Evolutionary conservation across 345 rosid genomes (phyloP), one percentile per base, ranked within the genome.

Genomic region (Lagerstroemia speciosa): DNA sequence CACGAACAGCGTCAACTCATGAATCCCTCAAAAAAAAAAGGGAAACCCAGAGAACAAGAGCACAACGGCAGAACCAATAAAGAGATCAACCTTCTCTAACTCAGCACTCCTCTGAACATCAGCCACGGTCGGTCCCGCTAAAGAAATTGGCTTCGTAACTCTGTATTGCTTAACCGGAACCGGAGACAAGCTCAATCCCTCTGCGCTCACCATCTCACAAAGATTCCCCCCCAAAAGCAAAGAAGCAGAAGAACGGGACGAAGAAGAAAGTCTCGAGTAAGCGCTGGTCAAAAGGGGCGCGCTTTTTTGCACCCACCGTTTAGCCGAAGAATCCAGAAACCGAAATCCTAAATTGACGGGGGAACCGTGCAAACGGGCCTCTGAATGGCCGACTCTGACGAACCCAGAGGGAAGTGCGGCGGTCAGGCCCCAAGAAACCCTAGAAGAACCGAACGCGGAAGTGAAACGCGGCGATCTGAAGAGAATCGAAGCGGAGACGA

Each of bases 121-220:
- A 37, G 79, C 85, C n/a, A 87, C 78, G 0, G 83, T 80, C 30
- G 98, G 98, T 60, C 89, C 96, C 30, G 90, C 80, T 64, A 86
- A 68, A 27, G 98, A 93, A 65, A 93, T 87, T 30, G 97, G 96
- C 70, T 90, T 83, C 71, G 89, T 89, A 45, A 89, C 91, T 58
- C 93, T 97, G 64, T 45, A 83, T 33, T 78, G 83, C 71, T 72
- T 82, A 71, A 72, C 36, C 36, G 74, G 73, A 66, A 79, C 74
- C 72, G 69, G 69, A 26, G 83, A 68, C 37, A 71, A 81, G 65
- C 70, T 60, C 73, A 79, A 67, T 19, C 80, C 81, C 76, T 81
- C 86, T 65, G 90, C 73, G 67, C 77, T 82, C 84, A 76, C 85
- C 87, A 86, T 88, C 78, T 70, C 70, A 60, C 31, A 67, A 61